Evolutionary conservation across 2,329 filamentous ascomycete genomes (phyloP).

Genomic region (Penicillium sp.): DNA sequence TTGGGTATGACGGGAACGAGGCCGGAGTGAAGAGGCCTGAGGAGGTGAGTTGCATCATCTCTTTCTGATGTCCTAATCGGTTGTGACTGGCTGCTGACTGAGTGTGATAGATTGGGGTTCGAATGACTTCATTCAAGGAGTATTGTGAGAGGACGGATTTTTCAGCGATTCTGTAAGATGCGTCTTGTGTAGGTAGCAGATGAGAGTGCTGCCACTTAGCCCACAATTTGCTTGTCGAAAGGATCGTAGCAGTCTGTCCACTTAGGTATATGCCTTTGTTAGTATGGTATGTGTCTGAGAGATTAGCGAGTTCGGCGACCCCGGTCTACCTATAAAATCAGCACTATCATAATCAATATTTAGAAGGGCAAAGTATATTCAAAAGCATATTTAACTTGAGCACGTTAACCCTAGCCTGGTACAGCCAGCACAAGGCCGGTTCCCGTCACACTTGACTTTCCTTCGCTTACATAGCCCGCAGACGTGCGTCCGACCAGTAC

Average conservation of each 20-base stretch:
- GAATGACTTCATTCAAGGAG: conserved; percentile 4
- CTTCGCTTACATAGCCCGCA: conserved; percentile 1
- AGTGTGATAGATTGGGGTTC: neutral
- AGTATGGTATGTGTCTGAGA: too few species aligned
- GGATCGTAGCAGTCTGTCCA: too few species aligned
- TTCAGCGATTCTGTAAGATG: neutral
- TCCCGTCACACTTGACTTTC: conserved; percentile 8
- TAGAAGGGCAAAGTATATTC: too few species aligned
- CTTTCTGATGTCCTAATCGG: neutral
- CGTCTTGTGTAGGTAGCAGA: too few species aligned
- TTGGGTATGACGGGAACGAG: conserved; percentile 1
- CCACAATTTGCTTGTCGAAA: too few species aligned
- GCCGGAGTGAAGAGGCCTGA: neutral
- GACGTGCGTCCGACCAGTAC: neutral
- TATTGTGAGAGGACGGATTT: conserved; percentile 7
- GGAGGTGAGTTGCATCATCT: neutral
- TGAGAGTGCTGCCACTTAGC: too few species aligned
- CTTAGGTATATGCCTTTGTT: too few species aligned
- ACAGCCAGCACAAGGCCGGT: conserved; percentile 1
- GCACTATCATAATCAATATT: too few species aligned
- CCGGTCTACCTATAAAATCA: too few species aligned
- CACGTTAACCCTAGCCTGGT: neutral
- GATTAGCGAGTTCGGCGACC: too few species aligned
- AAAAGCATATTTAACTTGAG: neutral
- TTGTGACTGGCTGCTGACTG: neutral